Percentiles rank a stretch among this genome's conserved stretches.
phyloP scores from a whole-genome alignment of 139 green algal genomes.

The Coccomyxa sp. region DNA sequence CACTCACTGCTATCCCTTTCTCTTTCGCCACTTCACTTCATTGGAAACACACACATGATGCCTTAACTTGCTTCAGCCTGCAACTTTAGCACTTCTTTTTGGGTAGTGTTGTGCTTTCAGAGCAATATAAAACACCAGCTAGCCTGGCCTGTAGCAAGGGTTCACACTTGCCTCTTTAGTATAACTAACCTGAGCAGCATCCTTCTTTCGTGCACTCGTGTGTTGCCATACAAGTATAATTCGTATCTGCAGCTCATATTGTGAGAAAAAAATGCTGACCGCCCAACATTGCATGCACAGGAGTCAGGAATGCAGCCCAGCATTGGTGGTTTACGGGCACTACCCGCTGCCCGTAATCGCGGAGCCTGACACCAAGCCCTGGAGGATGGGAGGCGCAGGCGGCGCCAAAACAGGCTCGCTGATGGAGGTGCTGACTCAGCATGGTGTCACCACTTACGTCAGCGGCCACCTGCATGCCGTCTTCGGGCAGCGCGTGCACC shows the following conservation, averaged over 20 bases:
- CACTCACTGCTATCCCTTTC: background rate
- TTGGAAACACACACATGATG: too few relatives aligned
- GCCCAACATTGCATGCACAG: background rate
- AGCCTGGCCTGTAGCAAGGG: too few relatives aligned
- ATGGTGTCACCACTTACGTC: conserved; percentile 40
- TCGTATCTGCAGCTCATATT: background rate
- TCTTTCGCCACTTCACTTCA: too few relatives aligned
- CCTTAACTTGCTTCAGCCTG: too few relatives aligned
- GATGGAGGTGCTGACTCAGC: conserved; percentile 20
- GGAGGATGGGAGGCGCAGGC: background rate
- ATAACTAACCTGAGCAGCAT: too few relatives aligned
- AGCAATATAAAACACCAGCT: too few relatives aligned
- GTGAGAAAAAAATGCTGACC: background rate
- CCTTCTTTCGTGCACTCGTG: too few relatives aligned
- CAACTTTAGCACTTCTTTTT: too few relatives aligned
- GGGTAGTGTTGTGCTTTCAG: too few relatives aligned
- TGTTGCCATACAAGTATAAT: too few relatives aligned
- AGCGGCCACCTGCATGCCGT: conserved; percentile 61
- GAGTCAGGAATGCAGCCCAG: background rate
- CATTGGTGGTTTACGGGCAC: conserved; percentile 51
- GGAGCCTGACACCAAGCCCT: conserved; percentile 4
- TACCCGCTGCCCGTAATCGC: conserved; percentile 50
- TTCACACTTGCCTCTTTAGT: too few relatives aligned
- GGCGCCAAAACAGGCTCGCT: background rate
- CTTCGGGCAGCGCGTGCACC: conserved; percentile 59